Base-by-base conservation (phyloP, 768 basidiomycete genomes). In the Hypsizygus marmoreus region DNA sequence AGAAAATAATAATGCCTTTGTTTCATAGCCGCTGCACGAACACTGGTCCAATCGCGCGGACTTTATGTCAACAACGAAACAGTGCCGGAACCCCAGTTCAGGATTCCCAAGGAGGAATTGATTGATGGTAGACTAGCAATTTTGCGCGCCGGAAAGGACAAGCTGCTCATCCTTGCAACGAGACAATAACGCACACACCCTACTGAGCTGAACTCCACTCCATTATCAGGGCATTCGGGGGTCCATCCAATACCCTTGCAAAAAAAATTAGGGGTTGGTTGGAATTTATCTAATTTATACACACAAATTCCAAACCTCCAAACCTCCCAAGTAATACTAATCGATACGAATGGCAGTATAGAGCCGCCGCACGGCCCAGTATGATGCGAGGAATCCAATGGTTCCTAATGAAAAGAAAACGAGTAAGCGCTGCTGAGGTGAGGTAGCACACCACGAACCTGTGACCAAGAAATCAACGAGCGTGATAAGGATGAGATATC, bases 341-440 rank as follows among this genome's bases (percentile, higher is more conserved):
- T n/a, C n/a, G n/a, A n/a, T n/a, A n/a, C n/a, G n/a, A n/a, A n/a
- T n/a, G n/a, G n/a, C n/a, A n/a, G n/a, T 77, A 63, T 97, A 97
- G 46, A 97, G 66, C 65, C 73, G 80, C 49, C 88, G 76, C 31
- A 97, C 80, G n/a, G 90, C 91, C 85, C 90, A 95, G 56, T 93
- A 95, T 4, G 87, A 82, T 16, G 92, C 88, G 30, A 94, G 72
- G 74, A 94, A 97, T 8, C 94, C 94, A 54, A 97, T 91, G 9
- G 91, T 88, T 29, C 91, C 91, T 85, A 58, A 30, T n/a, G n/a
- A 43, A 45, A 37, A 49, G 50, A 23, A 31, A 17, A 41, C 26
- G 17, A 43, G 13, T 10, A 38, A 37, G 30, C 45, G 23, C 28
- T 7, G 25, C n/a, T 23, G 44, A 13, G 13, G 37, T 12, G 23